Evolutionary conservation across 768 basidiomycete genomes (phyloP).

Genomic region (Dentipellis sp.): DNA sequence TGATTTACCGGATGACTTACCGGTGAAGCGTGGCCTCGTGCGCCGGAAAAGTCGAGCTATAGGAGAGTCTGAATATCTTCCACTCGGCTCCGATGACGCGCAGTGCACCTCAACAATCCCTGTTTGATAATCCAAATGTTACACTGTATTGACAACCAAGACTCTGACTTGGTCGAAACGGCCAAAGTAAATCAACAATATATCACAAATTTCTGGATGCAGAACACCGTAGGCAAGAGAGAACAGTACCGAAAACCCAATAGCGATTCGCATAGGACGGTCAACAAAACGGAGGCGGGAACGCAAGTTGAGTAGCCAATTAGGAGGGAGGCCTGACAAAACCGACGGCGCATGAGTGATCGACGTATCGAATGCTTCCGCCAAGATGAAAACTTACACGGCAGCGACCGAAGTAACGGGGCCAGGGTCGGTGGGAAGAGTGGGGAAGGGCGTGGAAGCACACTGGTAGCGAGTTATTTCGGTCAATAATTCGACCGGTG

Average conservation of each 20-base stretch:
- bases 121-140: no score
- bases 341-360: background rate
- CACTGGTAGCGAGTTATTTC: background rate
- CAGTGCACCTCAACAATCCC: no score
- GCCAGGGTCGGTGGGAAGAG: conserved; percentile 23
- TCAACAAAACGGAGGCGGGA: background rate
- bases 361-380: background rate
- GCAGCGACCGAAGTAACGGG: conserved; percentile 23
- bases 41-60: no score
- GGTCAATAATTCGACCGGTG: background rate
- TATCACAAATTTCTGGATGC: background rate
- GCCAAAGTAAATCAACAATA: background rate
- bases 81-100: no score
- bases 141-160: no score
- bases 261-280: background rate
- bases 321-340: background rate
- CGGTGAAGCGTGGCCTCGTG: no score
- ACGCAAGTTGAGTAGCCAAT: background rate
- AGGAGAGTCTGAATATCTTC: no score
- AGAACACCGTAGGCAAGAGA: background rate
- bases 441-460: conserved; percentile 23
- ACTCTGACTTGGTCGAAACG: no score
- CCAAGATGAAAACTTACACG: conserved; percentile 18
- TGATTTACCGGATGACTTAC: no score
- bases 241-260: background rate